These are phyloP conservation scores for Eutrema yunnanense DNA, from an alignment of 345 rosid genomes.

Conservation along the genomic window DNA sequence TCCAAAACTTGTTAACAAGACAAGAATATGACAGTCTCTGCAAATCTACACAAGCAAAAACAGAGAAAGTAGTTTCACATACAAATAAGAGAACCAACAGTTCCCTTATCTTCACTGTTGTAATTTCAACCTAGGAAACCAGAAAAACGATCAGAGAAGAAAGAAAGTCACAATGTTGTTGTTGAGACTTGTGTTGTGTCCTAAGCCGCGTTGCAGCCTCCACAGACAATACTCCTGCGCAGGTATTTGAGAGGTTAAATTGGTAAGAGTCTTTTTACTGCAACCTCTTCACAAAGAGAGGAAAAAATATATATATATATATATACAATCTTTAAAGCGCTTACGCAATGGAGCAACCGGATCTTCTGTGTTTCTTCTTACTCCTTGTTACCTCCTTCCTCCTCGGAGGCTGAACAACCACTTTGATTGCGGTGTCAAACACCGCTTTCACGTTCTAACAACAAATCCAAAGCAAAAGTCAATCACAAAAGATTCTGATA, in stretches of 20 bases:
- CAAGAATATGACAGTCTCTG: not conserved
- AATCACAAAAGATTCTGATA: not conserved
- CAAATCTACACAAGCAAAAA: slow-evolving; percentile 7
- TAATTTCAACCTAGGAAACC: slow-evolving; percentile 1
- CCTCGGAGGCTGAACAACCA: slow-evolving; percentile 92
- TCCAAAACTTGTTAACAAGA: slow-evolving; percentile 16
- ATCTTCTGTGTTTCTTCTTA: slow-evolving; percentile 54
- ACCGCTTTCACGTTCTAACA: slow-evolving; percentile 88
- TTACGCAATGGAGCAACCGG: slow-evolving; percentile 75
- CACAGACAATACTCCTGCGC: slow-evolving; percentile 72
- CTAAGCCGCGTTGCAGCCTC: slow-evolving; percentile 59
- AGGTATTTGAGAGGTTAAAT: not conserved
- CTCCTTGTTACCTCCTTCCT: slow-evolving; percentile 66
- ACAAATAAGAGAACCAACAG: slow-evolving; percentile 28
- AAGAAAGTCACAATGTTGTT: not conserved
- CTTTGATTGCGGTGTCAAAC: slow-evolving; percentile 93
- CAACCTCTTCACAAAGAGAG: not conserved
- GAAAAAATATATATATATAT: too few species aligned
- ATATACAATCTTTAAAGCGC: slow-evolving; percentile 22
- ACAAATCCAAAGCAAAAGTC: slow-evolving; percentile 1
- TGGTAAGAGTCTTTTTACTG: not conserved
- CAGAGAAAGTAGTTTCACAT: slow-evolving; percentile 1
- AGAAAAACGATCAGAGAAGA: not conserved
- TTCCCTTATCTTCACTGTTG: slow-evolving; percentile 13
- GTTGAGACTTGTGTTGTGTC: not conserved